Evolutionary conservation across 371 early-diverging fungal genomes (phyloP).

Genomic region (Mortierella sp.): DNA sequence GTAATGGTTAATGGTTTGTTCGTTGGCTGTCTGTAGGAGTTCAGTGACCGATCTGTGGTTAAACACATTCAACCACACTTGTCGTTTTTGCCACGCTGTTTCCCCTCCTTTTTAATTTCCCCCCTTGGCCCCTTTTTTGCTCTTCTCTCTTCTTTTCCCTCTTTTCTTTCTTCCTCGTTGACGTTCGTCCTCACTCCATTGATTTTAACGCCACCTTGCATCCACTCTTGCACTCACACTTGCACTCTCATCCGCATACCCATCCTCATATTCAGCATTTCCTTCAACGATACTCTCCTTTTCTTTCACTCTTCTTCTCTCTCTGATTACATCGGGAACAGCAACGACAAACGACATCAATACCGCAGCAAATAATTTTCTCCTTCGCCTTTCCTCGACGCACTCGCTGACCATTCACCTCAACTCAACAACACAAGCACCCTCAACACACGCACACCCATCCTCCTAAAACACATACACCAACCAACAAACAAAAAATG

Average conservation of each 20-base stretch:
- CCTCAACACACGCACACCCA: background rate
- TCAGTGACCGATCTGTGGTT: background rate
- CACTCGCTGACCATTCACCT: background rate
- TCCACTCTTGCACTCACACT: background rate
- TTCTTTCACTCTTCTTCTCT: background rate
- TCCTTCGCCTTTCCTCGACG: background rate
- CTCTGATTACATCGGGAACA: background rate
- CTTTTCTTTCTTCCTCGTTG: background rate
- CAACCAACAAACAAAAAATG: slow-evolving; percentile 14
- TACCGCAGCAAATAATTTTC: background rate
- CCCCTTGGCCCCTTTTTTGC: background rate
- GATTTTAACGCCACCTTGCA: background rate
- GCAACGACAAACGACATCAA: background rate
- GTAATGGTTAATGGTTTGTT: background rate
- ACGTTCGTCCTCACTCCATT: background rate
- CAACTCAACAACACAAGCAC: background rate
- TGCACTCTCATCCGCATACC: background rate
- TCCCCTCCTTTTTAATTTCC: background rate
- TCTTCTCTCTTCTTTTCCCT: background rate
- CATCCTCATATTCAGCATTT: background rate
- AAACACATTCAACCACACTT: background rate
- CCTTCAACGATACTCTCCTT: background rate
- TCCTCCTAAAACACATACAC: background rate
- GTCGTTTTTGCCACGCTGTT: background rate
- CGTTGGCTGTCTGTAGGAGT: background rate